Base-by-base conservation (phyloP, 129 eudicot species). In the Helichrysum umbraculigerum region DNA sequence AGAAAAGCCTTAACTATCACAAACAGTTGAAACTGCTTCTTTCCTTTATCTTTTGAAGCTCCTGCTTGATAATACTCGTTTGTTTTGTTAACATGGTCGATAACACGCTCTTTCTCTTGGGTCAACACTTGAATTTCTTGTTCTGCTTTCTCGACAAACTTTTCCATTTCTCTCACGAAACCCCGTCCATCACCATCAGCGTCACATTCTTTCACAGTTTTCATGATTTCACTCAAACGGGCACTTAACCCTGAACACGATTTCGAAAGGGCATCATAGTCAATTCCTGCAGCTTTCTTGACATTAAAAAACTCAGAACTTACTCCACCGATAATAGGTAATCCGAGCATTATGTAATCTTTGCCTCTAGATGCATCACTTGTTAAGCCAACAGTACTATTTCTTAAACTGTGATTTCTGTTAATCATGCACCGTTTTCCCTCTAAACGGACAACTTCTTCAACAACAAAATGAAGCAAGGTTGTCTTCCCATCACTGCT, bases 401-500 rank as follows among this genome's bases (percentile, higher is more conserved):
- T 83, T 76, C 84, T 59, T 74, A 78, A 64, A 52, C 93, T 91
- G 42, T 76, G 87, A 54, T 82, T 87, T 69, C 86, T 74, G 59
- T 84, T 88, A 9, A 91, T 79, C 68, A 89, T 91, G 44, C 93
- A 85, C 3, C 97, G 97, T 74, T 90, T 94, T 15, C 99, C 99
- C 50, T 94, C 97, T 68, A 92, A 84, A 6, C 99, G 79, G 54
- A 94, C 93, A 28, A 94, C 97, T 81, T 91, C 97, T 81, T 94
- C 93, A 12, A 94, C 97, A 14, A 94, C 99, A 73, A 94, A 94
- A 74, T 91, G 96, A 63, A 94, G 99, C 77, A 94, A 64, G 64
- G 92, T 91, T 6, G 99, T 94, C 68, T 89, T 94, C 65, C 99
- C 97, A 34, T 94, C 99, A 1, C 90, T 87, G 84, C 99, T 94